These are phyloP conservation scores for Calonectria pteridis DNA, from an alignment of 2,329 filamentous ascomycete genomes.

Conservation along the genomic window DNA sequence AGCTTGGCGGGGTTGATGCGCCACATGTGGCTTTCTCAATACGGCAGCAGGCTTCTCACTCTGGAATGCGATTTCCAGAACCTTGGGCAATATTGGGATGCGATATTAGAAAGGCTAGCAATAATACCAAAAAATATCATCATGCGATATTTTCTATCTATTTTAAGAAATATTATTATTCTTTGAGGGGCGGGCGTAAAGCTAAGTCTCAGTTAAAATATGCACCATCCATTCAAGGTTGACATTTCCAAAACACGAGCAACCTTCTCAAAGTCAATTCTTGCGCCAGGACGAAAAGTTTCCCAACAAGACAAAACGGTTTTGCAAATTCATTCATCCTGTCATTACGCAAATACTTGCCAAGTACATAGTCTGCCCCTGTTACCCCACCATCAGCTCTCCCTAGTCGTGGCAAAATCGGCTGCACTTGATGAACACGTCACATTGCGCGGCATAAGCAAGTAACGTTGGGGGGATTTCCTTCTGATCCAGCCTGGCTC, in stretches of 20 bases:
- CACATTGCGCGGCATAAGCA: slow-evolving; percentile 9
- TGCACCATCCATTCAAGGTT: not conserved
- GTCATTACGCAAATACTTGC: not conserved
- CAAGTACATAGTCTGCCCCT: not conserved
- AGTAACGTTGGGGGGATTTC: not conserved
- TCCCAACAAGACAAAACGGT: not conserved
- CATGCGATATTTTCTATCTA: not conserved
- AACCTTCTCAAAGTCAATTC: not conserved
- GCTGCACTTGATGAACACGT: not conserved
- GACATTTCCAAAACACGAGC: not conserved
- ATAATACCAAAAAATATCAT: not conserved
- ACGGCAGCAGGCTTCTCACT: not conserved
- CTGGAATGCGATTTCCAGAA: not conserved
- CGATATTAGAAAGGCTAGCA: not conserved
- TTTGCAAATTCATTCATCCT: not conserved
- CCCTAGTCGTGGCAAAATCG: not conserved
- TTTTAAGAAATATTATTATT: not conserved
- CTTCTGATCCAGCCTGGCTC: not conserved
- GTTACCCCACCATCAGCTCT: slow-evolving; percentile 1
- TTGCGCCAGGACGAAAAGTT: not conserved
- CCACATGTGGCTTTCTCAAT: slow-evolving; percentile 25
- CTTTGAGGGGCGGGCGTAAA: not conserved
- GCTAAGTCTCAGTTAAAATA: not conserved
- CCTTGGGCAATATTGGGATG: not conserved
- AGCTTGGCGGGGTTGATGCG: slow-evolving; percentile 38